Evolutionary conservation across 2,329 filamentous ascomycete genomes (phyloP), one percentile per base, ranked within the genome.

Genomic region (Cyphellophora europaea): DNA sequence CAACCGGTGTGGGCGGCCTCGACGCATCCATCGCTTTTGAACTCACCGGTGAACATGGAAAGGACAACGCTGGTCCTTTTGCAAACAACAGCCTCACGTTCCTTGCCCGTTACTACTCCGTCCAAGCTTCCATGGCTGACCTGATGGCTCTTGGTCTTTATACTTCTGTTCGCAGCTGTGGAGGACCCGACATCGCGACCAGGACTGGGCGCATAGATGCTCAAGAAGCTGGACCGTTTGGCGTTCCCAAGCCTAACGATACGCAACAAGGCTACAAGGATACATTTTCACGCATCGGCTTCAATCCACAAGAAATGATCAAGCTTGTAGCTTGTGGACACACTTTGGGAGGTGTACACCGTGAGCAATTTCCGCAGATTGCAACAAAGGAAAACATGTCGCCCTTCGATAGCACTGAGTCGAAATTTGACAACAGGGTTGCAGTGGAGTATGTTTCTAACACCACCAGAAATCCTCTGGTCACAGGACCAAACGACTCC

Each of bases 11-110:
- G 5, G 56, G 56, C 21, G 56, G 55, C 5, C 35, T 57, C 11
- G 56, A 58, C 27, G 55, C 51, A 10, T 56, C 53, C 11, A 55
- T 58, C 6, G 50, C 50, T 27, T 57, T 52, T 28, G 56, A 59
- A 31, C 32, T 19, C 28, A 38, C 27, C 18, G 19, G 19, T 11
- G 48, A 49, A 2, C 35, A 44, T 2, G 53, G 25, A 32, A 34
- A n/a, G 52, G 53, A 12, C n/a, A 54, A 59, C 37, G 40, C 42
- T 0, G 56, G 56, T 16, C 36, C 37, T 30, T 54, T 51, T 4
- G 49, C 58, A 37, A 56, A 57, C 34, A 53, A 49, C 32, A 56
- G 52, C 12, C 42, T 59, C 15, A 43, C 41, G 8, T 54, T 50
- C 32, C 49, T 56, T 11, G 41, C 47, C 5, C 40, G 37, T 18